These are phyloP conservation scores for Kwoniella dejecticola DNA, from an alignment of 768 basidiomycete species.

Conservation along the genomic window DNA sequence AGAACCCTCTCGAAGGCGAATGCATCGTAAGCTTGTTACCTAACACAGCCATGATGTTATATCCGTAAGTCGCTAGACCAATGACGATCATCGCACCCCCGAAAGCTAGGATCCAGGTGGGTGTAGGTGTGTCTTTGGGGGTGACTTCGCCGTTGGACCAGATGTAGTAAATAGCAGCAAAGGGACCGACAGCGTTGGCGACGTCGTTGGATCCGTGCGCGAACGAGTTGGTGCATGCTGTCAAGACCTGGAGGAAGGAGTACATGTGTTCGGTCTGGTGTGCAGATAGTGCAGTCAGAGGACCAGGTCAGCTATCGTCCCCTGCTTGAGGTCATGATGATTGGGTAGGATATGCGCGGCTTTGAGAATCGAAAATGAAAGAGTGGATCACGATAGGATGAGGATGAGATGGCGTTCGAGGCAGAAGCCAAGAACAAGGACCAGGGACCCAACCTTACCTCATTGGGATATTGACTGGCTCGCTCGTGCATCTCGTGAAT, in stretches of 20 bases:
- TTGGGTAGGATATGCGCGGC: too few relatives aligned
- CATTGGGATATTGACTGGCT: constrained; percentile 57
- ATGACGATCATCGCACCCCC: constrained; percentile 43
- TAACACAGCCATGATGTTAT: constrained; percentile 55
- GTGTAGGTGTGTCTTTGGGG: constrained; percentile 47
- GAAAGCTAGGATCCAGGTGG: constrained; percentile 57
- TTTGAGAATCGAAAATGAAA: too few relatives aligned
- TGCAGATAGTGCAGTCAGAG: too few relatives aligned
- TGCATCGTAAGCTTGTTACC: constrained; percentile 57
- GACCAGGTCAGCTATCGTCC: too few relatives aligned
- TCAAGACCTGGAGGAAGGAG: constrained; percentile 59
- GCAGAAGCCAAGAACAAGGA: too few relatives aligned
- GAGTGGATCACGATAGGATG: too few relatives aligned
- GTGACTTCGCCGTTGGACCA: constrained; percentile 49
- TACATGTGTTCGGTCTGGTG: constrained; percentile 57
- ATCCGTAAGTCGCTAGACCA: constrained; percentile 47
- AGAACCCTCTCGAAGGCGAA: constrained; percentile 57
- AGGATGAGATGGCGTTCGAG: too few relatives aligned
- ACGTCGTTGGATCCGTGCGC: constrained; percentile 60
- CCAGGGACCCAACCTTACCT: constrained; percentile 38
- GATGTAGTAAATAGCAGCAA: constrained; percentile 55
- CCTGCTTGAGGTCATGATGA: too few relatives aligned
- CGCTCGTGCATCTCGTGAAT: constrained; percentile 51
- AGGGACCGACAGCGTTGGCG: constrained; percentile 56
- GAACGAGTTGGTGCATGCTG: constrained; percentile 58